phyloP scores from a whole-genome alignment of 805 yeast genomes.

The Metschnikowia baotianmanensis region DNA sequence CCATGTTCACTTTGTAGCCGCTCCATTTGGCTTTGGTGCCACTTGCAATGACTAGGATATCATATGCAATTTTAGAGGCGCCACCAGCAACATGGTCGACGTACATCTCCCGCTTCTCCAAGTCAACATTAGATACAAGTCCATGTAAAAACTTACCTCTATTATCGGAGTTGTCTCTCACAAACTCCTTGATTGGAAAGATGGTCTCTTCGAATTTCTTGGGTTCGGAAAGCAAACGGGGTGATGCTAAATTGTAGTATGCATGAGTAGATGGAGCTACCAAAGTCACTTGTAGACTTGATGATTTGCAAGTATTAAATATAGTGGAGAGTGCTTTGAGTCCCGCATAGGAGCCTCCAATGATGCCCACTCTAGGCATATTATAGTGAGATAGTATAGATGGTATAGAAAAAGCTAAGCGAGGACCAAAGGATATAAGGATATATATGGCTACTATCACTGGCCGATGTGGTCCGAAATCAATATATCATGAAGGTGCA shows the following conservation, averaged over 20 bases:
- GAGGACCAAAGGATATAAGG: too few species aligned
- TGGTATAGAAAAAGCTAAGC: not conserved
- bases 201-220: conserved; percentile 17
- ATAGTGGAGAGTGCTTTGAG: conserved; percentile 25
- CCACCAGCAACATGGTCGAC: conserved; percentile 12
- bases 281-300: conserved; percentile 21
- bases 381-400: not conserved
- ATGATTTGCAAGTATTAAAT: conserved; percentile 4
- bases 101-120: conserved; percentile 21
- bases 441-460: too few species aligned
- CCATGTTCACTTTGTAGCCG: conserved; percentile 27
- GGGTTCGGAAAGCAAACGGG: conserved; percentile 33
- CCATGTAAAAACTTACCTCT: conserved; percentile 25
- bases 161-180: conserved; percentile 18
- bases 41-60: conserved; percentile 35
- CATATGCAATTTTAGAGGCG: conserved; percentile 21
- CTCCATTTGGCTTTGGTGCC: conserved; percentile 26
- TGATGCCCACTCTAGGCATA: conserved; percentile 26
- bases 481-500: too few species aligned
- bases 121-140: conserved; percentile 24
- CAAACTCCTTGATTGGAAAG: conserved; percentile 19
- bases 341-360: conserved; percentile 40
- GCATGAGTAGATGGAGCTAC: conserved; percentile 26
- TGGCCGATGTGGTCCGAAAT: too few species aligned
- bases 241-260: conserved; percentile 28